phyloP scores from a whole-genome alignment of 2,329 filamentous ascomycete species.

The Phoma sp. region DNA sequence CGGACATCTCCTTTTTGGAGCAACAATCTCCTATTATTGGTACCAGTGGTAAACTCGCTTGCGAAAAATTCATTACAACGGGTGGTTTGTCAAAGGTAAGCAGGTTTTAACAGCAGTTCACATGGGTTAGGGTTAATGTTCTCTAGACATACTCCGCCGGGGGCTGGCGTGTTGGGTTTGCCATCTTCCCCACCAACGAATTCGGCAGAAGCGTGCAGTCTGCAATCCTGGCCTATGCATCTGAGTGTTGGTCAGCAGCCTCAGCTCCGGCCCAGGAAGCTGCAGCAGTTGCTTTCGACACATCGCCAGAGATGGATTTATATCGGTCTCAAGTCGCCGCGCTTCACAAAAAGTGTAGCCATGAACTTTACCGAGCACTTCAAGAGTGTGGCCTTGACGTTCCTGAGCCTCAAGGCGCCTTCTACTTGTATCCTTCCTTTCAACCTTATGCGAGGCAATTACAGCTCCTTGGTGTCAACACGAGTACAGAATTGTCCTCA shows the following conservation, averaged over 20 bases:
- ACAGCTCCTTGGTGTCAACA: not conserved
- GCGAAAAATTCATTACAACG: not conserved
- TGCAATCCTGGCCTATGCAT: slow-evolving; percentile 10
- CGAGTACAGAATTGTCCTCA: not conserved
- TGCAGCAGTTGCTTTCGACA: slow-evolving; percentile 5
- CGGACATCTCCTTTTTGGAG: not conserved
- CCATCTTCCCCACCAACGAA: slow-evolving; percentile 1
- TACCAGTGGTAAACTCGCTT: not conserved
- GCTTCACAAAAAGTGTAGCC: not conserved
- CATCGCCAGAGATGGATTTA: slow-evolving; percentile 3
- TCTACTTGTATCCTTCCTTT: slow-evolving; percentile 11
- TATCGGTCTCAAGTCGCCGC: slow-evolving; percentile 1
- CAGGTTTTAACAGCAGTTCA: too few species aligned
- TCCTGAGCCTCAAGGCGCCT: slow-evolving; percentile 5
- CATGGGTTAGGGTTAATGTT: too few species aligned
- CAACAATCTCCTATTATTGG: not conserved
- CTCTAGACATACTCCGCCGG: slow-evolving; percentile 7
- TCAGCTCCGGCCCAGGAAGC: slow-evolving; percentile 10
- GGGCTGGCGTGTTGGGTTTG: slow-evolving; percentile 7
- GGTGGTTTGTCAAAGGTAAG: slow-evolving; percentile 7
- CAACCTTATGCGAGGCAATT: not conserved
- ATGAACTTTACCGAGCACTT: not conserved
- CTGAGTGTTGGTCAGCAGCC: slow-evolving; percentile 12
- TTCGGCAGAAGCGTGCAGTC: slow-evolving; percentile 1
- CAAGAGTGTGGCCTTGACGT: slow-evolving; percentile 4